These are phyloP conservation scores for Neotropicomus parvogracilis DNA, from an alignment of 1,284 basidiomycete genomes.

Conservation along the genomic window DNA sequence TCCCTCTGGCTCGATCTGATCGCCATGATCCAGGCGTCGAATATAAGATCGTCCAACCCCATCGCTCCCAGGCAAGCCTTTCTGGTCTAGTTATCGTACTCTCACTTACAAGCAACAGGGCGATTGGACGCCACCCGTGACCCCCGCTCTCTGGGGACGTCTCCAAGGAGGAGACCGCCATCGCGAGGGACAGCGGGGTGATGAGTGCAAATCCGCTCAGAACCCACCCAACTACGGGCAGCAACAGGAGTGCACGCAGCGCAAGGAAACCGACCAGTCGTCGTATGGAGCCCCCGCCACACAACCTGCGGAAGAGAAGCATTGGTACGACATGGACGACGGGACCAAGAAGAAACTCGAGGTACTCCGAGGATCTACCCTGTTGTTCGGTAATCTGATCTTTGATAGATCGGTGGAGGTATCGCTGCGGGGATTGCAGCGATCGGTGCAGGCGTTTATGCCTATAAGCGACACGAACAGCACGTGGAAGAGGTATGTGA, in stretches of 20 bases:
- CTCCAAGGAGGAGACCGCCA: slow-evolving; percentile 34
- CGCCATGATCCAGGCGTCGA: slow-evolving; percentile 40
- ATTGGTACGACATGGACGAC: slow-evolving; percentile 55
- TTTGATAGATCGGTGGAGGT: slow-evolving; percentile 58
- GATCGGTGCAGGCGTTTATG: slow-evolving; percentile 49
- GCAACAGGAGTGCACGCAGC: slow-evolving; percentile 30
- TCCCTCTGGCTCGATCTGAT: slow-evolving; percentile 13
- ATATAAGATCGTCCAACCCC: slow-evolving; percentile 71
- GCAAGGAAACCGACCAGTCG: slow-evolving; percentile 25
- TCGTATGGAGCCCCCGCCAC: slow-evolving; percentile 32
- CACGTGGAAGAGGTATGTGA: slow-evolving; percentile 51
- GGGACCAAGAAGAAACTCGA: slow-evolving; percentile 56
- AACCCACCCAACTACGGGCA: slow-evolving; percentile 29
- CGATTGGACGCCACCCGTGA: slow-evolving; percentile 60
- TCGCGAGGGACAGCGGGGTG: slow-evolving; percentile 16
- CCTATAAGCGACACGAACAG: slow-evolving; percentile 56
- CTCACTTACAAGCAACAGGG: slow-evolving; percentile 36
- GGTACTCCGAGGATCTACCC: slow-evolving; percentile 33
- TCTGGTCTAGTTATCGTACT: not conserved
- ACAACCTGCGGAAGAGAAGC: slow-evolving; percentile 46
- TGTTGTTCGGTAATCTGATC: slow-evolving; percentile 3
- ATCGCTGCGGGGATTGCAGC: slow-evolving; percentile 50
- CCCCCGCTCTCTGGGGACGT: slow-evolving; percentile 67
- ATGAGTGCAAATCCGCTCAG: slow-evolving; percentile 14
- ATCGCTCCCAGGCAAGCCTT: slow-evolving; percentile 57